phyloP scores from a whole-genome alignment of 2,329 filamentous ascomycete species.

The Fusarium sp. region DNA sequence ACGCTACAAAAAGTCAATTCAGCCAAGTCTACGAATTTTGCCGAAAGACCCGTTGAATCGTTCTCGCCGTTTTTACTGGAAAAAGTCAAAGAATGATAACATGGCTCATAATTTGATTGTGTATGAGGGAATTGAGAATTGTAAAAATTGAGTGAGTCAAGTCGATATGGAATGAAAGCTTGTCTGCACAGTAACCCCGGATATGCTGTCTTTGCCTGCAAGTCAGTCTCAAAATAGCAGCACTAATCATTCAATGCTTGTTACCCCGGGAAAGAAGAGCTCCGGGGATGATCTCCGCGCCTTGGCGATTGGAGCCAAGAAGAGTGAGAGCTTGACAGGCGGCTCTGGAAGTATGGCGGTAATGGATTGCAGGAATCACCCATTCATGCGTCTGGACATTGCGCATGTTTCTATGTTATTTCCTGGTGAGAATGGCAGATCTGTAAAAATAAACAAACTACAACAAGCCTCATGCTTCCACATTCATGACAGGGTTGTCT shows the following conservation, averaged over 20 bases:
- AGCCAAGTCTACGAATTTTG: conserved; percentile 7
- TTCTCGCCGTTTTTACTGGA: conserved; percentile 7
- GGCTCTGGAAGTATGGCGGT: background rate
- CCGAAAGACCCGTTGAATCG: conserved; percentile 25
- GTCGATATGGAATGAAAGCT: background rate
- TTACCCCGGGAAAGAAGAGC: conserved; percentile 13
- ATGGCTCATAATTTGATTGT: background rate
- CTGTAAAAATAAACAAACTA: no score
- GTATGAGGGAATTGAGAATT: background rate
- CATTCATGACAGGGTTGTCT: background rate
- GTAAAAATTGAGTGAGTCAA: background rate
- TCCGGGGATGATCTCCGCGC: conserved; percentile 5
- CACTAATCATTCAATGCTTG: background rate
- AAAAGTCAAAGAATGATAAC: background rate
- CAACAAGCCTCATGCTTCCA: background rate
- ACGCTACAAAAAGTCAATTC: conserved; percentile 28
- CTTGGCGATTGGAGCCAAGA: conserved; percentile 11
- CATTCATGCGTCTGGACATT: background rate
- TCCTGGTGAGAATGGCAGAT: fast-evolving
- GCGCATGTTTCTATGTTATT: background rate
- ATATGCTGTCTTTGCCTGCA: background rate
- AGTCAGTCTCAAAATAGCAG: conserved; percentile 34
- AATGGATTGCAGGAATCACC: background rate
- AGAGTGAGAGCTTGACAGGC: background rate
- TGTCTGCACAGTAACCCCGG: conserved; percentile 3